These are phyloP conservation scores for Mycosphaerella arachidis DNA, from an alignment of 2,329 filamentous ascomycete species.

Conservation along the genomic window DNA sequence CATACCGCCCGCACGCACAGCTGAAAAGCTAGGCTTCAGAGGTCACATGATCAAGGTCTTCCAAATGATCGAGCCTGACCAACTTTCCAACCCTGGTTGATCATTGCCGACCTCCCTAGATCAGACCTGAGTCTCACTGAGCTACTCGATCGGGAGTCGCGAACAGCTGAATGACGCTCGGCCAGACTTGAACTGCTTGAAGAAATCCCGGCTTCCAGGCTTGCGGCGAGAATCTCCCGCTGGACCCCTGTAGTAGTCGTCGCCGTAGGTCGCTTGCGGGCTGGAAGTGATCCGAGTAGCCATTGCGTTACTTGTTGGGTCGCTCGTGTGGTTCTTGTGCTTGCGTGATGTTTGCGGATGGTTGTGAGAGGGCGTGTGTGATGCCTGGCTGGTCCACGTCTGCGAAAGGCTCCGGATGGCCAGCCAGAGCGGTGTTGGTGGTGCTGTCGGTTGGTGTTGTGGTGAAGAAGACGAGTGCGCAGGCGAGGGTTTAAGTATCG, in stretches of 20 bases:
- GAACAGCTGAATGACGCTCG: background rate
- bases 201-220: background rate
- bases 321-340: slow-evolving; percentile 1
- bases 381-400: background rate
- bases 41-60: background rate
- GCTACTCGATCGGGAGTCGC: background rate
- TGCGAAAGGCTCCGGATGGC: background rate
- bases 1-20: background rate
- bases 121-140: background rate
- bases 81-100: background rate
- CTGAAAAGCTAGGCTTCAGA: background rate
- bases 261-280: background rate
- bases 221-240: background rate
- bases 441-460: background rate
- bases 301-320: slow-evolving; percentile 5
- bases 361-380: slow-evolving; percentile 8
- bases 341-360: background rate
- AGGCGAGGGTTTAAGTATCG: background rate
- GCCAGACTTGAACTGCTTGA: background rate
- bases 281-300: slow-evolving; percentile 3
- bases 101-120: background rate
- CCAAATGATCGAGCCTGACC: background rate
- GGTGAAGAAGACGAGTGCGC: background rate
- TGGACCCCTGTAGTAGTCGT: slow-evolving; percentile 1
- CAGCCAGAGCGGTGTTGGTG: background rate